Evolutionary conservation across 305 asterid genomes (phyloP).

Genomic region (Fraxinus latifolia): DNA sequence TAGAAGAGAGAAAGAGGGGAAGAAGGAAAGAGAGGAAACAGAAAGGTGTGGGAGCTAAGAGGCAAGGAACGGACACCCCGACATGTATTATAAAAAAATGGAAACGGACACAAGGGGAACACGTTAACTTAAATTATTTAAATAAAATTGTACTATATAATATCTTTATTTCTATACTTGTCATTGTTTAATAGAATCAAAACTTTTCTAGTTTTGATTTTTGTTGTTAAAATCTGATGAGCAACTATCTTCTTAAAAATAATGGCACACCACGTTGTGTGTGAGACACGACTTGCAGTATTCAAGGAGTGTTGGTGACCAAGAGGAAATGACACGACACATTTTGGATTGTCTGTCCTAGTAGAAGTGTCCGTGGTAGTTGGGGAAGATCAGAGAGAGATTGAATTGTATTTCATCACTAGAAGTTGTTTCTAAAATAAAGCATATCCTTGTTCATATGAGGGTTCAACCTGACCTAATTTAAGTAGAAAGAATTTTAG

Average conservation of each 20-base stretch:
- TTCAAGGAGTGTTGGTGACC: not conserved
- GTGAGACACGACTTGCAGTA: not conserved
- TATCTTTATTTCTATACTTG: not conserved
- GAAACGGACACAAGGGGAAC: not conserved
- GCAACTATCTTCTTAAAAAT: not conserved
- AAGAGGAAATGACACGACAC: not conserved
- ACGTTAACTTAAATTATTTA: not conserved
- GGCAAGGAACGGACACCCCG: not conserved
- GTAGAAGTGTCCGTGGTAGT: not conserved
- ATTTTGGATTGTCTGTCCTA: not conserved
- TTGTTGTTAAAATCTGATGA: not conserved
- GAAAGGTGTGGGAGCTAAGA: not conserved
- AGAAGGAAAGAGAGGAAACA: not conserved
- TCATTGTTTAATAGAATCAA: not conserved
- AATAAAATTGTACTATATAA: not conserved
- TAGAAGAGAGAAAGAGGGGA: not conserved
- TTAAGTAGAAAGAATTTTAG: not conserved
- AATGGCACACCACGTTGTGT: not conserved
- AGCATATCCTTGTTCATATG: not conserved
- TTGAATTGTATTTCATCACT: not conserved
- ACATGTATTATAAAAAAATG: not conserved
- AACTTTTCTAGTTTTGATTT: not conserved
- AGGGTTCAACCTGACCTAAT: not conserved
- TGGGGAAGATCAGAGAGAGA: not conserved
- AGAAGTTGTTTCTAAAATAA: not conserved